Evolutionary conservation across 768 basidiomycete species (phyloP).

Genomic region (Auriscalpium microsporum): DNA sequence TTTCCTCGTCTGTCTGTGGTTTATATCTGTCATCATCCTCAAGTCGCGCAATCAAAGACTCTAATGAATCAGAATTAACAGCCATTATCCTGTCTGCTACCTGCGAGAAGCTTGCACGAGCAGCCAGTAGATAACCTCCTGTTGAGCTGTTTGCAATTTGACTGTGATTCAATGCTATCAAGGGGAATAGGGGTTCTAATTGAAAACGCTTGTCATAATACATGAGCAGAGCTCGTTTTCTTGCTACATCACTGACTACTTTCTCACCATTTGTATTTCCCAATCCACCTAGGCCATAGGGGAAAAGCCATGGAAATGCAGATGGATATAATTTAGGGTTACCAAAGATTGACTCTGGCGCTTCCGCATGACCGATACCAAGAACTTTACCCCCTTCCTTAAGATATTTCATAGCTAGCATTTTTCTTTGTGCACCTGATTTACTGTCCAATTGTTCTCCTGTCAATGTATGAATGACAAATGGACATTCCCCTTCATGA

Average conservation of each 20-base stretch:
- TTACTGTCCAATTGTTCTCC: slow-evolving; percentile 16
- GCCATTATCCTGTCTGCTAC: slow-evolving; percentile 4
- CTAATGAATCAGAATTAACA: neutral
- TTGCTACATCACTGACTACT: slow-evolving; percentile 22
- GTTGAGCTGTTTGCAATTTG: slow-evolving; percentile 25
- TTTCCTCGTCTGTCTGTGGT: slow-evolving; percentile 7
- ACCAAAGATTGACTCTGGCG: slow-evolving; percentile 25
- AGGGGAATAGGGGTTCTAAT: slow-evolving; percentile 27
- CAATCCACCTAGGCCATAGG: slow-evolving; percentile 31
- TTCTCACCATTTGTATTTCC: slow-evolving; percentile 11
- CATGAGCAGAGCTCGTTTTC: slow-evolving; percentile 20
- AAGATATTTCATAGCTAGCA: slow-evolving; percentile 22
- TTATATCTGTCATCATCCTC: neutral
- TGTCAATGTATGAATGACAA: slow-evolving; percentile 30
- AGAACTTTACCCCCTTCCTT: slow-evolving; percentile 21
- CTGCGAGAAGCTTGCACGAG: neutral
- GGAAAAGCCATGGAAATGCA: slow-evolving; percentile 36
- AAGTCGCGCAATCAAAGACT: neutral
- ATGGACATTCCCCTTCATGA: slow-evolving; percentile 25
- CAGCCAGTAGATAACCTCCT: slow-evolving; percentile 19
- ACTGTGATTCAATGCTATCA: slow-evolving; percentile 31
- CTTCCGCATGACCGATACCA: slow-evolving; percentile 20
- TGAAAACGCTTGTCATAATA: slow-evolving; percentile 36
- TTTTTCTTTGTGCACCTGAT: slow-evolving; percentile 6
- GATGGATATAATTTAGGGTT: slow-evolving; percentile 29